These are phyloP conservation scores for Apiospora aurea DNA, from an alignment of 2,329 filamentous ascomycete species.

Conservation along the genomic window DNA sequence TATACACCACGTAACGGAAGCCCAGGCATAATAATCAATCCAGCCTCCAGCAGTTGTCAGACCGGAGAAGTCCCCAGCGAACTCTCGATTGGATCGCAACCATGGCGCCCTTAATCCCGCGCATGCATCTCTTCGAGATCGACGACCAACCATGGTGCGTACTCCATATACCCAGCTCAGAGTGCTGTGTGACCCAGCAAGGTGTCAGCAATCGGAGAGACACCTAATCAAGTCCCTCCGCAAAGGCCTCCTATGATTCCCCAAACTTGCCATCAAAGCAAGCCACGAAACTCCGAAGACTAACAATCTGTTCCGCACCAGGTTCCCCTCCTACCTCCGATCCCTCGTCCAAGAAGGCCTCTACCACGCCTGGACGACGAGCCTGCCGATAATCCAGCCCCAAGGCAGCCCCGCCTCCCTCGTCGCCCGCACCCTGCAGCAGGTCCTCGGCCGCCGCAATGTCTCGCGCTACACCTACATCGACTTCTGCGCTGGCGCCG, in stretches of 20 bases:
- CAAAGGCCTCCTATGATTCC: not conserved
- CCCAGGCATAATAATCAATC: not conserved
- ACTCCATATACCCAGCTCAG: not conserved
- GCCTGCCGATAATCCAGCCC: conserved; percentile 63
- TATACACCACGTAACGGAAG: too few relatives aligned
- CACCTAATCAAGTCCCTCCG: not conserved
- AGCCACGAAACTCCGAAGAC: not conserved
- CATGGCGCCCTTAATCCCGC: conserved; percentile 56
- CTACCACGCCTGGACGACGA: conserved; percentile 67
- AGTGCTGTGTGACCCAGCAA: not conserved
- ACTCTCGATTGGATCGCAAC: not conserved
- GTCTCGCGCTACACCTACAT: conserved; percentile 67
- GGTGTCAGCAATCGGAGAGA: not conserved
- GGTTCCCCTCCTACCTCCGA: conserved; percentile 72
- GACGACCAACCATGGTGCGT: conserved; percentile 70
- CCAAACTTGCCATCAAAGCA: not conserved
- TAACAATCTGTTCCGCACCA: conserved; percentile 40
- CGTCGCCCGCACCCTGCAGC: conserved; percentile 63
- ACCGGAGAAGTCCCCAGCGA: not conserved
- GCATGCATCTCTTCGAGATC: conserved; percentile 72
- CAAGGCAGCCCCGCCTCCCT: conserved; percentile 62
- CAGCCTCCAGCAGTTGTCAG: not conserved
- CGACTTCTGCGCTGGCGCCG: conserved; percentile 79
- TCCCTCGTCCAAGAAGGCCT: conserved; percentile 70
- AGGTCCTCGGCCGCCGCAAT: conserved; percentile 52